Evolutionary conservation across 176 grass and related monocot genomes (phyloP).

Genomic region (Oryza punctata): DNA sequence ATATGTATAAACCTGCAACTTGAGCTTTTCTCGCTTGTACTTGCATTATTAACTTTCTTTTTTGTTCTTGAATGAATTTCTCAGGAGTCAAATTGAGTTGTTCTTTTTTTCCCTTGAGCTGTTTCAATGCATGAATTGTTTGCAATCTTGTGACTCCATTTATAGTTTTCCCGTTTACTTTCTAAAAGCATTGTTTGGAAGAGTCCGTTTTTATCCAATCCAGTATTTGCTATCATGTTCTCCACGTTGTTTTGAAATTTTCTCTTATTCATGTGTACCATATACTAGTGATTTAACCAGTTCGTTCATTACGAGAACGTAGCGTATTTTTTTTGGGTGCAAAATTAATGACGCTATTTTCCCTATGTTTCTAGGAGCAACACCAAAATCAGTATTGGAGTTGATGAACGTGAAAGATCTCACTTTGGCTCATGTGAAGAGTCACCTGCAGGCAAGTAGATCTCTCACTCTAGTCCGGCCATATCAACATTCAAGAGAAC

Average conservation of each 20-base stretch:
- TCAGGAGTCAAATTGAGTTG: not conserved
- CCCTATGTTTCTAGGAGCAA: constrained; percentile 62
- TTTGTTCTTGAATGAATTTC: not conserved
- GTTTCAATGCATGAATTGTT: not conserved
- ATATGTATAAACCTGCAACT: not conserved
- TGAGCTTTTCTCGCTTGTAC: not conserved
- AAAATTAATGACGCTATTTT: not conserved
- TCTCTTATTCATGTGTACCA: constrained; percentile 14
- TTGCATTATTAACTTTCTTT: not conserved
- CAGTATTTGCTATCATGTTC: not conserved
- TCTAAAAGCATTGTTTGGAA: not conserved
- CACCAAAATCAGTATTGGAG: constrained; percentile 94
- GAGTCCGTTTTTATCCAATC: not conserved
- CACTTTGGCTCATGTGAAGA: constrained; percentile 97
- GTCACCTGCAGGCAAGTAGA: constrained; percentile 84
- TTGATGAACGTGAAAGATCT: constrained; percentile 99
- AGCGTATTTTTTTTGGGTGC: not conserved
- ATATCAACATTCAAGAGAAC: not conserved
- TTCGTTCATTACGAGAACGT: not conserved
- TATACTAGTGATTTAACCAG: not conserved
- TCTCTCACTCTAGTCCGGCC: not conserved
- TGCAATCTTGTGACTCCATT: not conserved
- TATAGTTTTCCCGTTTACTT: not conserved
- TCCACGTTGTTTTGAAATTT: not conserved
- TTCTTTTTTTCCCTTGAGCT: not conserved